Conservation (phyloP, 495 filamentous ascomycete species). For the Glonium stellatum region DNA sequence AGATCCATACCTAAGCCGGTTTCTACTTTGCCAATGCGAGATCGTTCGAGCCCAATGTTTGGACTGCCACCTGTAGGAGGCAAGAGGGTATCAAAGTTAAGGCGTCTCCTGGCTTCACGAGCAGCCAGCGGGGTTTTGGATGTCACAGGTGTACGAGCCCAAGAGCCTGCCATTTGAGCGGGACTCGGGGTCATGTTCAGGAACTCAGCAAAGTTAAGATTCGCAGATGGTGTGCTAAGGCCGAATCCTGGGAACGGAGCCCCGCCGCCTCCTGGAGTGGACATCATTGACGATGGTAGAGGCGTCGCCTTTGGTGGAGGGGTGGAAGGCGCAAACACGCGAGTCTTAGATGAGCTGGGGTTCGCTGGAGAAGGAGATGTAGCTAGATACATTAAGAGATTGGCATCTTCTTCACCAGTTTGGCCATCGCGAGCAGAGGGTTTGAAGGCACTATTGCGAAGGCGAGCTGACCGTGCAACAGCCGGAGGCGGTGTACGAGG, state of each 20-base stretch:
- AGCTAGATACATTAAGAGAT: constrained; percentile 84
- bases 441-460: constrained; percentile 29
- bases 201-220: constrained; percentile 94
- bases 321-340: constrained; percentile 69
- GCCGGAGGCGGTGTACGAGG: constrained; percentile 63
- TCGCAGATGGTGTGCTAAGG: constrained; percentile 54
- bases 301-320: constrained; percentile 73
- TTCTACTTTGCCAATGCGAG: constrained; percentile 20
- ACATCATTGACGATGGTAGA: constrained; percentile 81
- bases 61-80: constrained; percentile 43
- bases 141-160: constrained; percentile 44
- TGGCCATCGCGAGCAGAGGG: constrained; percentile 32
- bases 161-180: constrained; percentile 63
- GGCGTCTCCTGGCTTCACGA: constrained; percentile 50
- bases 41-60: constrained; percentile 29
- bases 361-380: constrained; percentile 82
- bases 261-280: constrained; percentile 66
- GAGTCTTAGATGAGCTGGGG: constrained; percentile 37
- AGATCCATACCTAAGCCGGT: constrained; percentile 47
- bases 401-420: constrained; percentile 76
- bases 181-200: constrained; percentile 95
- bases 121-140: constrained; percentile 53
- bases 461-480: constrained; percentile 32
- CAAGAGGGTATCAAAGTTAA: constrained; percentile 62
- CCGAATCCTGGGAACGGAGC: constrained; percentile 51